Evolutionary conservation across 2,329 filamentous ascomycete genomes (phyloP).

Genomic region (Colletotrichum tropicale): DNA sequence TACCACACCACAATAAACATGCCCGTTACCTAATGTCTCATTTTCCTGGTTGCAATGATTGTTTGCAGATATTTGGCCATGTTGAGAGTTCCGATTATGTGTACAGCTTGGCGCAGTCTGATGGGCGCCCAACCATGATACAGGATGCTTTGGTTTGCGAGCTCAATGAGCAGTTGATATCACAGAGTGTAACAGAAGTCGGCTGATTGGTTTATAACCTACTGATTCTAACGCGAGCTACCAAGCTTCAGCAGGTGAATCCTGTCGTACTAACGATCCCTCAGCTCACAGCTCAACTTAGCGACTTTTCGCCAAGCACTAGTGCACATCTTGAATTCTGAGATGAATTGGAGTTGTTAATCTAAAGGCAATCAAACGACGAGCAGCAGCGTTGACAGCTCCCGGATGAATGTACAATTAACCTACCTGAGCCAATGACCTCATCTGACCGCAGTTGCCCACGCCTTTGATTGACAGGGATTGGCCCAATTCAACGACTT

Average conservation of each 20-base stretch:
- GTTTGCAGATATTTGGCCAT: fast-evolving
- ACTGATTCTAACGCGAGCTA: too few relatives aligned
- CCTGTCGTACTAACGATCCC: too few relatives aligned
- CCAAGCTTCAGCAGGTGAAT: not conserved
- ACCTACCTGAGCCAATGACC: not conserved
- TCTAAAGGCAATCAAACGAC: not conserved
- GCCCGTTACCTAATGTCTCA: not conserved
- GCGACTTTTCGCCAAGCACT: fast-evolving
- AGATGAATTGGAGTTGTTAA: too few relatives aligned
- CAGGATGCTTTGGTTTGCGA: too few relatives aligned
- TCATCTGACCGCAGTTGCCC: not conserved
- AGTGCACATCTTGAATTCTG: too few relatives aligned
- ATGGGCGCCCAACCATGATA: too few relatives aligned
- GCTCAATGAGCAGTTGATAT: too few relatives aligned
- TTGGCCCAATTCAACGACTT: not conserved
- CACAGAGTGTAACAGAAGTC: too few relatives aligned
- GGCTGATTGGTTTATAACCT: too few relatives aligned
- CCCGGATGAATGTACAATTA: not conserved
- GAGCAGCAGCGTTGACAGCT: fast-evolving
- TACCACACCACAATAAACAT: not conserved
- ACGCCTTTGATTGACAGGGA: not conserved
- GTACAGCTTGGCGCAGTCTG: too few relatives aligned
- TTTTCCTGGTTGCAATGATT: fast-evolving
- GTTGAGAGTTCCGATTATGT: not conserved
- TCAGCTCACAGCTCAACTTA: fast-evolving